Conservation (phyloP, 805 yeast genomes). For the Wickerhamiella slavikovae region DNA sequence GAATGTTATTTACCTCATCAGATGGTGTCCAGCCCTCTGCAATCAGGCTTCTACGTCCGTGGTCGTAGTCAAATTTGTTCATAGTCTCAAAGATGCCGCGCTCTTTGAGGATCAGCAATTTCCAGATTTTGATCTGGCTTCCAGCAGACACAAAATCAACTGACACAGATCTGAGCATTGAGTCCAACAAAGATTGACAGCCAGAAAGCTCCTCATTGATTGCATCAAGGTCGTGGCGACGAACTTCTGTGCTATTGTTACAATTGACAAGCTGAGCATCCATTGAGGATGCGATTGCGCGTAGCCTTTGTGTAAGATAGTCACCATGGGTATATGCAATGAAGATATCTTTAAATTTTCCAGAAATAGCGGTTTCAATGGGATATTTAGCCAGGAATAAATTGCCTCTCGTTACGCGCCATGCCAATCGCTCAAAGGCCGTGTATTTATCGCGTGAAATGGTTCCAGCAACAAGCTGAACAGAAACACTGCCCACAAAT, state of each 20-base stretch:
- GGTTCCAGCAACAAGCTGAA: slow-evolving; percentile 56
- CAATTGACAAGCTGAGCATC: slow-evolving; percentile 59
- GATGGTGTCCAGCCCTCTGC: slow-evolving; percentile 98
- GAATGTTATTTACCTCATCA: slow-evolving; percentile 40
- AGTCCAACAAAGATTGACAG: slow-evolving; percentile 36
- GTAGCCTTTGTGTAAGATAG: slow-evolving; percentile 44
- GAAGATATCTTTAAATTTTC: slow-evolving; percentile 55
- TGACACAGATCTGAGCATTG: slow-evolving; percentile 43
- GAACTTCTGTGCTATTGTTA: slow-evolving; percentile 26
- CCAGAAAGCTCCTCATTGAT: slow-evolving; percentile 31
- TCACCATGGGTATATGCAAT: slow-evolving; percentile 85
- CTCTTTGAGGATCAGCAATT: slow-evolving; percentile 48
- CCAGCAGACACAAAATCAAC: slow-evolving; percentile 66
- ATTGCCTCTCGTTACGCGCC: slow-evolving; percentile 90
- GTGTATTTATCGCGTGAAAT: slow-evolving; percentile 50
- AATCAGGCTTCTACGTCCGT: slow-evolving; percentile 57
- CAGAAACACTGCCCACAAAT: slow-evolving; percentile 16
- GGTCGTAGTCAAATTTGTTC: slow-evolving; percentile 65
- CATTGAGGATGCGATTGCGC: slow-evolving; percentile 68
- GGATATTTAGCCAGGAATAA: slow-evolving; percentile 57
- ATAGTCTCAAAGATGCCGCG: slow-evolving; percentile 60
- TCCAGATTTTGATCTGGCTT: slow-evolving; percentile 56
- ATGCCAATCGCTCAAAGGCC: slow-evolving; percentile 60
- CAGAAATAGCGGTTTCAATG: slow-evolving; percentile 40
- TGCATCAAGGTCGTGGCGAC: slow-evolving; percentile 18